Conservation (phyloP, 495 filamentous ascomycete species). For the Penicillium samsonianum region DNA sequence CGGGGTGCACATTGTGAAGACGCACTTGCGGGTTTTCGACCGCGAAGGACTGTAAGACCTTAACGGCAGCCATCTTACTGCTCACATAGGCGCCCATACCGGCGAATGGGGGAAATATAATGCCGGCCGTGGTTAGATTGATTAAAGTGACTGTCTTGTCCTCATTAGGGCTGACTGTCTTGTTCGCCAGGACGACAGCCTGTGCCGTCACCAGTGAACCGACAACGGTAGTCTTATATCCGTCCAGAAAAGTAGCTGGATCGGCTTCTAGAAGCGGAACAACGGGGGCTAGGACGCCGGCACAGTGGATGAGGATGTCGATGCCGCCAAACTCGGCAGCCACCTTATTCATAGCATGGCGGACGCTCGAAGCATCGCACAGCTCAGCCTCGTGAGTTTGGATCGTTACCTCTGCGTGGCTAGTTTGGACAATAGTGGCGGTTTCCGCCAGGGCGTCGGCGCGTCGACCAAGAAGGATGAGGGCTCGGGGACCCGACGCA, state of each 20-base stretch:
- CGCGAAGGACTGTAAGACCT: slow-evolving; percentile 42
- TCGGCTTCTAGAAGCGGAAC: slow-evolving; percentile 24
- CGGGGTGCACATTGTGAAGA: slow-evolving; percentile 42
- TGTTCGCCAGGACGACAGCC: slow-evolving; percentile 31
- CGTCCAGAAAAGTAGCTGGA: slow-evolving; percentile 25
- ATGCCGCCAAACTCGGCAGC: slow-evolving; percentile 22
- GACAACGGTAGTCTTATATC: slow-evolving; percentile 39
- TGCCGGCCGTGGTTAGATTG: slow-evolving; percentile 33
- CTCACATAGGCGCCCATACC: slow-evolving; percentile 36
- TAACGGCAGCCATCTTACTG: slow-evolving; percentile 41
- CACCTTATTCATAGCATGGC: slow-evolving; percentile 14
- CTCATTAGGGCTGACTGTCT: slow-evolving; percentile 12
- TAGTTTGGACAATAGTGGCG: slow-evolving; percentile 33
- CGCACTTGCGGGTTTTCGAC: slow-evolving; percentile 43
- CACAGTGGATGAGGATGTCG: slow-evolving; percentile 42
- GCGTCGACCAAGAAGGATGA: slow-evolving; percentile 37
- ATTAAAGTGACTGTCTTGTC: slow-evolving; percentile 29
- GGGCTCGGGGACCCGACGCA: slow-evolving; percentile 19
- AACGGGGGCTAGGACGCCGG: slow-evolving; percentile 27
- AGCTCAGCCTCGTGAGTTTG: slow-evolving; percentile 22
- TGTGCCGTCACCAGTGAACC: slow-evolving; percentile 31
- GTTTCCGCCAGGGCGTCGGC: slow-evolving; percentile 37
- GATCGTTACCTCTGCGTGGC: slow-evolving; percentile 14
- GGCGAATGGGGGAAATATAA: slow-evolving; percentile 29
- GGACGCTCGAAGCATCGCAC: slow-evolving; percentile 23